A percentile compares a stretch with the other conserved stretches of the same genome.
These are phyloP conservation scores for Ceratocystis cubensis DNA, from an alignment of 2,329 filamentous ascomycete genomes.

Conservation along the genomic window DNA sequence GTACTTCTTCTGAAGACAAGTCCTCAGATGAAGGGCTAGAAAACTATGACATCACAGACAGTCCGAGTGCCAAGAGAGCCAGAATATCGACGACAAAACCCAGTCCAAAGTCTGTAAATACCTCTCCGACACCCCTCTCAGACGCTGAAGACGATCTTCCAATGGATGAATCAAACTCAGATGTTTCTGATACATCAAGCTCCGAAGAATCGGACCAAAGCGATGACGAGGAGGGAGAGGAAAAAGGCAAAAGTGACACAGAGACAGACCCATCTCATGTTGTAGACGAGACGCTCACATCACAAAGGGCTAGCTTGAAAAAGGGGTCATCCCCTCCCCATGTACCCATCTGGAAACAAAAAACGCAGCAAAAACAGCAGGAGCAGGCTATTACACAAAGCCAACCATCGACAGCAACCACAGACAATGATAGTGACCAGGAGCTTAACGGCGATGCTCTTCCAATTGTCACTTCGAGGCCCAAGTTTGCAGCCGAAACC, in stretches of 20 bases:
- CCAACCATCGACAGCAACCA: background rate
- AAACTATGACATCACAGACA: slow-evolving; percentile 8
- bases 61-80: background rate
- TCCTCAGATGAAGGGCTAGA: slow-evolving; percentile 10
- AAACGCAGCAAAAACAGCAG: slow-evolving; percentile 4
- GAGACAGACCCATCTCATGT: background rate
- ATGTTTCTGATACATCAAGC: slow-evolving; percentile 6
- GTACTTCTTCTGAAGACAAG: slow-evolving; percentile 6
- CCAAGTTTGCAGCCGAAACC: slow-evolving; percentile 12
- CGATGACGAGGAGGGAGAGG: background rate
- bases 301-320: background rate
- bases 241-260: background rate
- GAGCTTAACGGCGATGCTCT: background rate
- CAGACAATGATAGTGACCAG: background rate
- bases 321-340: background rate
- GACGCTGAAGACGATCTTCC: background rate
- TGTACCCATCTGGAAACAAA: slow-evolving; percentile 16
- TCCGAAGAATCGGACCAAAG: background rate
- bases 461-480: background rate
- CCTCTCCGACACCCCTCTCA: background rate
- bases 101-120: background rate
- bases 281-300: background rate
- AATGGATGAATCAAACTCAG: background rate
- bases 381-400: background rate
- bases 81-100: background rate